Evolutionary conservation across 1,139 yeast genomes (phyloP).

Genomic region (Suhomyces terraborum): DNA sequence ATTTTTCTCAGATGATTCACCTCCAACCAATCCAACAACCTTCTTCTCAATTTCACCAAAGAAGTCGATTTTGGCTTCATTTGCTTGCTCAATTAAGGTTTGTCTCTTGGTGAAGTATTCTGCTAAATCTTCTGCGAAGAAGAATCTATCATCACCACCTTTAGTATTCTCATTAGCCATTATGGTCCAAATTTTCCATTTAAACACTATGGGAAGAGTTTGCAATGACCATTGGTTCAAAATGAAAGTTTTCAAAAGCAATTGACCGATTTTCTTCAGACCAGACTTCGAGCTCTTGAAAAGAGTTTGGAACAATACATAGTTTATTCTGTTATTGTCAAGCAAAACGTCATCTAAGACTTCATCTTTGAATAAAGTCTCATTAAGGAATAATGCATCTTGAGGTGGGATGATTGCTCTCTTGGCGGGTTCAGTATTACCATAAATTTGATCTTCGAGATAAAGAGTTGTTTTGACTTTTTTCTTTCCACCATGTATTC

Average conservation of each 20-base stretch:
- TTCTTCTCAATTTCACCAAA: conserved; percentile 55
- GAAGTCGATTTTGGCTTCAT: conserved; percentile 47
- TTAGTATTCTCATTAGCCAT: conserved; percentile 25
- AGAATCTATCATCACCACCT: conserved; percentile 36
- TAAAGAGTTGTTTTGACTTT: conserved; percentile 30
- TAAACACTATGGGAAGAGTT: conserved; percentile 35
- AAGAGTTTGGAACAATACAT: conserved; percentile 29
- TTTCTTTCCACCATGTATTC: conserved; percentile 24
- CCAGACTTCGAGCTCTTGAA: conserved; percentile 34
- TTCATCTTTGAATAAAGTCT: conserved; percentile 36
- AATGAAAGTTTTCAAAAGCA: conserved; percentile 41
- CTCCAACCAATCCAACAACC: conserved; percentile 58
- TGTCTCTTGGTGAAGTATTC: conserved; percentile 40
- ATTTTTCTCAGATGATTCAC: conserved; percentile 46
- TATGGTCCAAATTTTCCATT: conserved; percentile 37
- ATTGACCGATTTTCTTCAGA: conserved; percentile 41
- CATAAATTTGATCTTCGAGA: conserved; percentile 46
- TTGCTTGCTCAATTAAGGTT: conserved; percentile 47
- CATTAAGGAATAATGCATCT: conserved; percentile 56
- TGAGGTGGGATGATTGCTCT: conserved; percentile 63
- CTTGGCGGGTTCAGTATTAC: conserved; percentile 40
- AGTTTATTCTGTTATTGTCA: conserved; percentile 31
- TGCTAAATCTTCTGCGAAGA: conserved; percentile 33
- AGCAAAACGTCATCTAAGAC: conserved; percentile 32
- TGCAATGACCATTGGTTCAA: conserved; percentile 46